These are phyloP conservation scores for Mucor irregularis DNA, from an alignment of 371 early-diverging fungal species.

Conservation along the genomic window DNA sequence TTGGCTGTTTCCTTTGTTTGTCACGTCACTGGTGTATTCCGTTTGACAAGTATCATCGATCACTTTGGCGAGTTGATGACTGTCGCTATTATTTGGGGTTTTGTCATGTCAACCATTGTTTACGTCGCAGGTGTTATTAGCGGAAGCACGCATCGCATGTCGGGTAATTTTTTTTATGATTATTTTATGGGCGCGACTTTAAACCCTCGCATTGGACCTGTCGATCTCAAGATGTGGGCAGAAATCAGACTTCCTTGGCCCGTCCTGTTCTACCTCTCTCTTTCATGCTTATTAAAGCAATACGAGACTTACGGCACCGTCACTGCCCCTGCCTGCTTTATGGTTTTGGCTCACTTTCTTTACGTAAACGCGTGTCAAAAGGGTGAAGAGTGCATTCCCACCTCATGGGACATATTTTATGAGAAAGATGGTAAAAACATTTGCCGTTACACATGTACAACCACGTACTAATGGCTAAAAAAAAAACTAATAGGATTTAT, in stretches of 20 bases:
- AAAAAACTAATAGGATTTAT: slow-evolving; percentile 46
- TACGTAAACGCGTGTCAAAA: slow-evolving; percentile 78
- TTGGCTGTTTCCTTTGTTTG: slow-evolving; percentile 43
- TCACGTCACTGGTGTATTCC: slow-evolving; percentile 56
- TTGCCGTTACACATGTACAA: too few relatives aligned
- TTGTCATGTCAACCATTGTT: slow-evolving; percentile 46
- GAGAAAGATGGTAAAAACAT: slow-evolving; percentile 60
- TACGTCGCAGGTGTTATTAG: slow-evolving; percentile 31
- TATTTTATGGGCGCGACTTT: slow-evolving; percentile 72
- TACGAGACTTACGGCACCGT: slow-evolving; percentile 62
- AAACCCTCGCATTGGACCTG: slow-evolving; percentile 74
- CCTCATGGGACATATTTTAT: slow-evolving; percentile 71
- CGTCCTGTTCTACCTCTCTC: slow-evolving; percentile 67
- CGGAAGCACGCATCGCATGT: slow-evolving; percentile 54
- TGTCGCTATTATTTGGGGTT: slow-evolving; percentile 60
- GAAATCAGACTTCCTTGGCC: slow-evolving; percentile 81
- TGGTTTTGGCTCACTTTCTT: slow-evolving; percentile 75
- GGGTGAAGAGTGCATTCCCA: slow-evolving; percentile 78
- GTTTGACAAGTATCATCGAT: slow-evolving; percentile 56
- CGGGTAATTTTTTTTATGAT: slow-evolving; percentile 80
- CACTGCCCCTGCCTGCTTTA: slow-evolving; percentile 67
- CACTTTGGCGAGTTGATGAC: slow-evolving; percentile 67
- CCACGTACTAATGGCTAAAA: too few relatives aligned
- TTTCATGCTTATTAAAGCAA: slow-evolving; percentile 70
- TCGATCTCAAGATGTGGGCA: slow-evolving; percentile 87